Evolutionary conservation across 805 yeast species (phyloP), one percentile per base, ranked within the genome.

Genomic region (Yarrowia yakushimensis): DNA sequence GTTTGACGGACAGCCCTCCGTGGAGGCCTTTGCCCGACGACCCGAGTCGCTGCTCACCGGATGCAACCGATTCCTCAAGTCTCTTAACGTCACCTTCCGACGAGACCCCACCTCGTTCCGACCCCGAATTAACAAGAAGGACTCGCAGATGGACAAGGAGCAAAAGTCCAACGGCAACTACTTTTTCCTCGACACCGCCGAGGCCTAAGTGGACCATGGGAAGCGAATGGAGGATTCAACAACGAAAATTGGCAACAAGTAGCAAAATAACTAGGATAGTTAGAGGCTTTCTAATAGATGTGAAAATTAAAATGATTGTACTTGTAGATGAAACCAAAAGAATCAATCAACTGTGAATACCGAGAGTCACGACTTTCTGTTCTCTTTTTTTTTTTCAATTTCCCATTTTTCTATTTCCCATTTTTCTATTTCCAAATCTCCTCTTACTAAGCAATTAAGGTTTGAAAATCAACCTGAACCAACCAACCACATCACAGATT

Each of bases 61-160:
- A 71, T 93, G 97, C 82, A 94, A 94, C 83, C 81, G 87, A 74
- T 94, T 94, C 85, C 85, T 94, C 81, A 92, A 93, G 86, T 93
- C 91, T 76, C 85, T 94, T 81, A 90, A 93, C 70, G 99, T 94
- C 66, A 94, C 99, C 2, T 94, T 94, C 81, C 90, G 99, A 85
- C 90, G 99, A 81, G 99, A 94, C 79, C 98, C 99, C 71, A 90
- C 86, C 74, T 89, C 97, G 63, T 94, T 84, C 83, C 88, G 99
- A 79, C 99, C 99, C 72, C 89, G 99, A 84, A 94, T 94, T 76
- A 94, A 94, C 81, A 94, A 94, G 79, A 79, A 90, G 73, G 98
- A 89, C 73, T 92, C 98, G 62, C 99, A 94, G 82, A 90, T 94
- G 97, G 99, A 94, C 78, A 94, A 88, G 79, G 98, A 94, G 79